These are phyloP conservation scores for Sphagnum contortum DNA, from an alignment of 225 moss, liverwort and hornwort species.

Conservation along the genomic window DNA sequence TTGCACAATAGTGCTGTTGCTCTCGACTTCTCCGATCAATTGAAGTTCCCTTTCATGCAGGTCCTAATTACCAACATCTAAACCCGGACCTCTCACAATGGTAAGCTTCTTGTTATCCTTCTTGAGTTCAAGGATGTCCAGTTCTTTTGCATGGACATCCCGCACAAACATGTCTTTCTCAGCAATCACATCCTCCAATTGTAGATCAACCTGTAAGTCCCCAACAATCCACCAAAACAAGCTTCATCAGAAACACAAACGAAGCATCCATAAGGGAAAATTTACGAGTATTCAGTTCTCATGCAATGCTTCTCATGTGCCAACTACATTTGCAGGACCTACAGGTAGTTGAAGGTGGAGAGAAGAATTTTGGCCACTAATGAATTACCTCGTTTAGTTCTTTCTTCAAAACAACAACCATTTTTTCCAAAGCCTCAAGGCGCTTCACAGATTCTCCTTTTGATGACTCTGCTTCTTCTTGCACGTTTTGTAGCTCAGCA, in stretches of 20 bases:
- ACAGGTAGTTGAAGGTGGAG: too few species aligned
- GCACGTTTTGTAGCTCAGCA: slow-evolving; percentile 20
- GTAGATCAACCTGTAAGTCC: slow-evolving; percentile 21
- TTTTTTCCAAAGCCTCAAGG: slow-evolving; percentile 16
- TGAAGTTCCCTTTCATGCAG: slow-evolving; percentile 38
- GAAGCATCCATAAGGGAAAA: too few species aligned
- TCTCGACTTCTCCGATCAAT: slow-evolving; percentile 43
- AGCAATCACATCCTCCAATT: slow-evolving; percentile 30
- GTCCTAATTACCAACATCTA: slow-evolving; percentile 24
- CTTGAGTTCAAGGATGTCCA: slow-evolving; percentile 13
- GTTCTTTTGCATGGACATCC: slow-evolving; percentile 26
- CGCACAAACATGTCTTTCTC: slow-evolving; percentile 31
- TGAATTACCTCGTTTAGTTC: slow-evolving; percentile 27
- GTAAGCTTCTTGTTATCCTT: slow-evolving; percentile 25
- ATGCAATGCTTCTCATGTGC: too few species aligned
- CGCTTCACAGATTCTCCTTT: slow-evolving; percentile 12
- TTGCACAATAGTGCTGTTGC: slow-evolving; percentile 30
- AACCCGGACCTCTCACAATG: slow-evolving; percentile 20
- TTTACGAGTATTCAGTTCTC: too few species aligned
- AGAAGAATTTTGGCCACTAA: too few species aligned
- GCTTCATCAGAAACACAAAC: too few species aligned
- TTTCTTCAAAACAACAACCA: slow-evolving; percentile 15
- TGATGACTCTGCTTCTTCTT: slow-evolving; percentile 14
- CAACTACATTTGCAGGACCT: too few species aligned
- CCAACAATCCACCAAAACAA: too few species aligned